Percentiles rank a stretch among this genome's conserved stretches.
These are phyloP conservation scores for Phyllostachys edulis DNA, from an alignment of 176 grass and related monocot genomes.

Conservation along the genomic window DNA sequence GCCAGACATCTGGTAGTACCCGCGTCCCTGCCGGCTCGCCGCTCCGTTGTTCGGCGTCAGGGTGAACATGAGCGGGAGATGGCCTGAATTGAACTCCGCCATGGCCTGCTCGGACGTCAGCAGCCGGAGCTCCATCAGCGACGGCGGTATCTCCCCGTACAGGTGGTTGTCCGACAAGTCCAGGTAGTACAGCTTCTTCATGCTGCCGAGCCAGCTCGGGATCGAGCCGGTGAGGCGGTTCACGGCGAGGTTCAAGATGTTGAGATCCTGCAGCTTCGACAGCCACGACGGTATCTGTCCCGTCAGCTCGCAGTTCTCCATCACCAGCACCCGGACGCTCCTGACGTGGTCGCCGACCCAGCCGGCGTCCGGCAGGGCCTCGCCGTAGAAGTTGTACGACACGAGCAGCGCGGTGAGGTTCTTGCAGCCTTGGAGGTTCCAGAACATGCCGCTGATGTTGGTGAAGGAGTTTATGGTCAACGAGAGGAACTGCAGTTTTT, in stretches of 20 bases:
- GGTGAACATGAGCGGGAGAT: slow-evolving; percentile 28
- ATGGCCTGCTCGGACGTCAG: slow-evolving; percentile 39
- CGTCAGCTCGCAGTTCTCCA: slow-evolving; percentile 25
- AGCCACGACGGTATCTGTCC: slow-evolving; percentile 51
- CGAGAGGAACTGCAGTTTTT: slow-evolving; percentile 34
- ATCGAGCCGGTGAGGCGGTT: slow-evolving; percentile 46
- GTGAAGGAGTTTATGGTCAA: slow-evolving; percentile 38
- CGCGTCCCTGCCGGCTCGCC: background rate
- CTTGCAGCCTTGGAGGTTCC: slow-evolving; percentile 37
- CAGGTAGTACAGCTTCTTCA: slow-evolving; percentile 49
- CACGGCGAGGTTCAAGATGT: slow-evolving; percentile 33
- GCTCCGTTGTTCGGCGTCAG: slow-evolving; percentile 17
- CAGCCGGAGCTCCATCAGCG: slow-evolving; percentile 42
- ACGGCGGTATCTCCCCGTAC: slow-evolving; percentile 34
- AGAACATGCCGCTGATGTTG: slow-evolving; percentile 53
- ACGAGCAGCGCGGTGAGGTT: slow-evolving; percentile 33
- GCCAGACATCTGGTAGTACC: slow-evolving; percentile 45
- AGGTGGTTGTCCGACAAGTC: slow-evolving; percentile 48
- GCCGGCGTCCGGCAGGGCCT: slow-evolving; percentile 44
- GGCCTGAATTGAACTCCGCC: slow-evolving; percentile 2
- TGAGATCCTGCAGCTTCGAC: slow-evolving; percentile 42
- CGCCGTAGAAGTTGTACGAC: slow-evolving; percentile 52
- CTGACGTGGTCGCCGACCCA: slow-evolving; percentile 45
- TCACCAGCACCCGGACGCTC: slow-evolving; percentile 30
- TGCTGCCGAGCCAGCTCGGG: slow-evolving; percentile 40